Evolutionary conservation across 2,329 filamentous ascomycete species (phyloP).

Genomic region (Hortaea sp.): DNA sequence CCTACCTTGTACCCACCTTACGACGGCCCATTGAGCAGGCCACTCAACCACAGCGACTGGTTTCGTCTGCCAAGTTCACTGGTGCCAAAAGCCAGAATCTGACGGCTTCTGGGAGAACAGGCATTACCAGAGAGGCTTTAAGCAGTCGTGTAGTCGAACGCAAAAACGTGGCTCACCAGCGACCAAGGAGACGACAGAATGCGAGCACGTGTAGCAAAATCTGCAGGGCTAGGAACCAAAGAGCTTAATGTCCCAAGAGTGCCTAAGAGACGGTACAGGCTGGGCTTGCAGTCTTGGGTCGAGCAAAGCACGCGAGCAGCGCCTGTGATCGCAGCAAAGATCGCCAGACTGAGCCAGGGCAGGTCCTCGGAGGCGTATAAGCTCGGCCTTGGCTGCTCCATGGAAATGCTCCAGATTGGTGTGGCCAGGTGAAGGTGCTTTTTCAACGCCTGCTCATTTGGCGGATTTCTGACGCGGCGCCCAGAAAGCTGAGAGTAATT

Average conservation of each 20-base stretch:
- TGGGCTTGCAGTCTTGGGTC: not conserved
- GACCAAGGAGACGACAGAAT: not conserved
- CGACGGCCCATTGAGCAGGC: not conserved
- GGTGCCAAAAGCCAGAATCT: not conserved
- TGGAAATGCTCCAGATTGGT: not conserved
- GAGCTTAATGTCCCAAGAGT: not conserved
- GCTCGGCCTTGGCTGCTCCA: not conserved
- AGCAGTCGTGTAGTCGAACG: too few species aligned
- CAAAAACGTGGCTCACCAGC: not conserved
- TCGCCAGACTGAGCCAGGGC: not conserved
- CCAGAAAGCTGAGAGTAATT: not conserved
- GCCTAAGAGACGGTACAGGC: not conserved
- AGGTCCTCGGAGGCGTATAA: not conserved
- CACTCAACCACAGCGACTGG: too few species aligned
- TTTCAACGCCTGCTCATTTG: not conserved
- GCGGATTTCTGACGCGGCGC: not conserved
- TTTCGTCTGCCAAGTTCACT: not conserved
- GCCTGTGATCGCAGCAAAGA: not conserved
- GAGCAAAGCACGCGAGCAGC: not conserved
- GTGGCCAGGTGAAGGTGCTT: not conserved
- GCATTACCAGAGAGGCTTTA: too few species aligned
- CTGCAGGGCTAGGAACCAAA: not conserved
- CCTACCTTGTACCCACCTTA: not conserved
- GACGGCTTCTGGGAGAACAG: not conserved
- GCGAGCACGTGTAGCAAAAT: not conserved